Conservation (phyloP, 2,329 filamentous ascomycete species). For the Fusarium sp. region DNA sequence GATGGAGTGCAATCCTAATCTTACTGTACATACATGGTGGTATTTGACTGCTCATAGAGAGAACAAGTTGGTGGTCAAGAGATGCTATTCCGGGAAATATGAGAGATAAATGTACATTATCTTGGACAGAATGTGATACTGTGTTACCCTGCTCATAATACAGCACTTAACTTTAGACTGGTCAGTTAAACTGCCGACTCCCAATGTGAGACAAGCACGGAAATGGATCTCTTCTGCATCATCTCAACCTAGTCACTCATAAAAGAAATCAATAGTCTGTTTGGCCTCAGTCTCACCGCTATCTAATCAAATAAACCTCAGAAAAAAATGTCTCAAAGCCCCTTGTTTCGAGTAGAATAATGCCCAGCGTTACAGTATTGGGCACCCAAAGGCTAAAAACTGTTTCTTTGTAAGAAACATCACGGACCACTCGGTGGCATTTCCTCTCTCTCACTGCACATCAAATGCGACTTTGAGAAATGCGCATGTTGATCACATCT, state of each 20-base stretch:
- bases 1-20: background rate
- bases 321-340: slow-evolving; percentile 13
- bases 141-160: background rate
- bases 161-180: background rate
- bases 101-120: background rate
- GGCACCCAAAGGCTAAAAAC: background rate
- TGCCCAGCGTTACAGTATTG: background rate
- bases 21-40: slow-evolving; percentile 7
- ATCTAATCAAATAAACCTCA: slow-evolving; percentile 1
- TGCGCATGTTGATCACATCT: slow-evolving; percentile 4
- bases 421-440: slow-evolving; percentile 25
- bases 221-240: background rate
- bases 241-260: background rate
- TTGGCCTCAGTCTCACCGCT: slow-evolving; percentile 26
- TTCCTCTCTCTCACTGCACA: slow-evolving; percentile 7
- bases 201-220: slow-evolving; percentile 4
- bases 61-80: background rate
- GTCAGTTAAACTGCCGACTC: background rate
- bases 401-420: background rate
- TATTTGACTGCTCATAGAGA: slow-evolving; percentile 11
- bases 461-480: slow-evolving; percentile 23
- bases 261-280: slow-evolving; percentile 23
- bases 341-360: slow-evolving; percentile 25
- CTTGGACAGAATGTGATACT: no score
- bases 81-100: slow-evolving; percentile 32